Evolutionary conservation across 164 flowering plant genomes (phyloP).

Genomic region (Umbellularia californica): DNA sequence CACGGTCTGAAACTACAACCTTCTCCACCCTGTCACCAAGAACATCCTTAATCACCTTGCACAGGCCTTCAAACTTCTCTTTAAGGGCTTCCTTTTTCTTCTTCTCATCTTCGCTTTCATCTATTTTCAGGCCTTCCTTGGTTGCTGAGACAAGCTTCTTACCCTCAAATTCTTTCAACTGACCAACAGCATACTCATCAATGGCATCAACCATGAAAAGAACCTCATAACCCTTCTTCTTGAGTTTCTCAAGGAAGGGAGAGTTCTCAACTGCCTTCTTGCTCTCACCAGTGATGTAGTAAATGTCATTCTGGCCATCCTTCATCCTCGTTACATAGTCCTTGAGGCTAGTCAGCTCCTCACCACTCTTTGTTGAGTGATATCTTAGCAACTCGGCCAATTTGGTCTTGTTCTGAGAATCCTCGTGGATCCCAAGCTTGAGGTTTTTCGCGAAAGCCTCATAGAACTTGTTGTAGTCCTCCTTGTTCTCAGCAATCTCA

Average conservation of each 20-base stretch:
- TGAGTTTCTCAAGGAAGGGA: constrained; percentile 25
- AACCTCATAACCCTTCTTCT: constrained; percentile 29
- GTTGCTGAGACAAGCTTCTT: constrained; percentile 26
- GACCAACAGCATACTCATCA: constrained; percentile 24
- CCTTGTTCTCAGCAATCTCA: constrained; percentile 28
- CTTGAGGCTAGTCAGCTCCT: constrained; percentile 38
- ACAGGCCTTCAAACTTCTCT: constrained; percentile 20
- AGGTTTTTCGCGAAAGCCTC: constrained; percentile 35
- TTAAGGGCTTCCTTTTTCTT: constrained; percentile 14
- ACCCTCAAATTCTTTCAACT: constrained; percentile 23
- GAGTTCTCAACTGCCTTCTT: constrained; percentile 30
- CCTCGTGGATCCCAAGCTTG: constrained; percentile 41
- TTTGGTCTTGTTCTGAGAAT: constrained; percentile 32
- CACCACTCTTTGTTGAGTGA: constrained; percentile 40
- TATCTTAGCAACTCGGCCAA: constrained; percentile 33
- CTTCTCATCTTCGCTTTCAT: constrained; percentile 15
- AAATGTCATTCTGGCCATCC: constrained; percentile 28
- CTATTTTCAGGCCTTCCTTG: constrained; percentile 24
- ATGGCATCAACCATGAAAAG: constrained; percentile 28
- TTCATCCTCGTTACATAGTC: constrained; percentile 27
- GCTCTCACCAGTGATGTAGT: constrained; percentile 24
- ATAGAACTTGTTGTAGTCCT: constrained; percentile 29
- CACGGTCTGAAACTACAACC: constrained; percentile 15
- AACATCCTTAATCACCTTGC: constrained; percentile 21
- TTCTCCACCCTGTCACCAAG: constrained; percentile 22